Conservation (phyloP, 2,329 filamentous ascomycete genomes). For the Clathrospora elynae region DNA sequence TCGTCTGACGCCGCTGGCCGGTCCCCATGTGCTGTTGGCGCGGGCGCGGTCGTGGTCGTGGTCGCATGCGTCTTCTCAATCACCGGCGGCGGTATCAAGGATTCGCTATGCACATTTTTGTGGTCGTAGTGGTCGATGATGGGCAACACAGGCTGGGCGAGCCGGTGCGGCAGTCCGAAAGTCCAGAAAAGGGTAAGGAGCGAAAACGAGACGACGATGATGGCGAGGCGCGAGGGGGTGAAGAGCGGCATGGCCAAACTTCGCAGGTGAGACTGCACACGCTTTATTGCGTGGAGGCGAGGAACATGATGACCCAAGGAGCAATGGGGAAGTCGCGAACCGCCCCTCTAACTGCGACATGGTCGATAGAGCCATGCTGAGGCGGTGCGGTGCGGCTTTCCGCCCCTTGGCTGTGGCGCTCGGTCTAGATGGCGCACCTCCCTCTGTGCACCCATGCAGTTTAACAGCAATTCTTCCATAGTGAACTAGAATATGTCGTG, state of each 20-base stretch:
- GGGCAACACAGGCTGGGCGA: constrained; percentile 25
- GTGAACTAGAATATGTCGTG: not conserved
- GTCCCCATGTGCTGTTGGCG: constrained; percentile 7
- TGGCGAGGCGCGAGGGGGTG: constrained; percentile 41
- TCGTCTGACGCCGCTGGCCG: constrained; percentile 16
- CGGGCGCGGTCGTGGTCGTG: not conserved
- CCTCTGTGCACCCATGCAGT: not conserved
- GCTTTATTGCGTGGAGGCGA: no score
- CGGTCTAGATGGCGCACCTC: constrained; percentile 14
- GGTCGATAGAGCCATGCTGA: constrained; percentile 4
- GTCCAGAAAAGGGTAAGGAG: constrained; percentile 43
- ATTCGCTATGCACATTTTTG: constrained; percentile 26
- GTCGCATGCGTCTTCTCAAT: constrained; percentile 16
- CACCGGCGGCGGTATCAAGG: constrained; percentile 28
- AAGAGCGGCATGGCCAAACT: constrained; percentile 35
- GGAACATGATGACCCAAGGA: not conserved
- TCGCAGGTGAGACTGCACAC: no score
- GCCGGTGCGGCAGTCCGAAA: constrained; percentile 31
- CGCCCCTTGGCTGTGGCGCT: constrained; percentile 18
- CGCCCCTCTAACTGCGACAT: constrained; percentile 9
- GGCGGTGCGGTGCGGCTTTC: constrained; percentile 4
- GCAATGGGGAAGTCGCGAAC: constrained; percentile 8
- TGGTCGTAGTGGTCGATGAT: constrained; percentile 32
- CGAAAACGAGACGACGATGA: constrained; percentile 32
- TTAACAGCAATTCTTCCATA: not conserved